Evolutionary conservation across 1,284 basidiomycete genomes (phyloP), one percentile per base, ranked within the genome.

Genomic region (Fomitopsis palustris): DNA sequence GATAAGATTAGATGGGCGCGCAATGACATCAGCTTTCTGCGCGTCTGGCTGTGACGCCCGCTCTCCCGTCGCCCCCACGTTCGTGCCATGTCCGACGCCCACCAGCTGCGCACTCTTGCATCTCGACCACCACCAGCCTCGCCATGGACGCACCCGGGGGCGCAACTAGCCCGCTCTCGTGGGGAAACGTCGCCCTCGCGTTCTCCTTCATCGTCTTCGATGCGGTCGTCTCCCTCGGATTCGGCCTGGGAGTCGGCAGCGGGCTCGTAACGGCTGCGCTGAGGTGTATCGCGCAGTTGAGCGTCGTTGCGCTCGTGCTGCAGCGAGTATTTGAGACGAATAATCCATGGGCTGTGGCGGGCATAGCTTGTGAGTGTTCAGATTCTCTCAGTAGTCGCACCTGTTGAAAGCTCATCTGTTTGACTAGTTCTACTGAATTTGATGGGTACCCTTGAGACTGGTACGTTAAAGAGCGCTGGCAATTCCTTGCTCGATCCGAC

Each of bases 251-350:
- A 4, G 80, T 94, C 51, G 90, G 88, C 1, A 72, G 78, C 3
- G 85, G 86, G 4, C 81, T 94, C 42, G 65, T 92, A 29, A 81
- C 86, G 6, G 85, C 92, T 0, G 86, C 91, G 0, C 57, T 85
- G 31, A 77, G 93, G 72, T 95, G 93, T 69, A 76, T 92, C 19
- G 71, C 88, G 14, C 93, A 95, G 74, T 82, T 95, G 29, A 82
- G 83, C 16, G 70, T 92, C 12, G 88, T 94, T 64, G 88, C 84
- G 0, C 74, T 86, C 27, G 69, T 94, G 2, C 74, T 95, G 35
- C 84, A 89, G 64, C 80, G 80, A 38, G 88, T 94, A 1, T 93
- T 95, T 65, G 85, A 86, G 61, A 83, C 86, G 3, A 78, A 90
- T 49, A 87, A 87, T 65, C 81, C 86, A 5, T 92, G 84, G 83